A percentile compares a stretch with the other conserved stretches of the same genome.
phyloP scores from a whole-genome alignment of 2,329 filamentous ascomycete species.

The Colletotrichum theobromicola region DNA sequence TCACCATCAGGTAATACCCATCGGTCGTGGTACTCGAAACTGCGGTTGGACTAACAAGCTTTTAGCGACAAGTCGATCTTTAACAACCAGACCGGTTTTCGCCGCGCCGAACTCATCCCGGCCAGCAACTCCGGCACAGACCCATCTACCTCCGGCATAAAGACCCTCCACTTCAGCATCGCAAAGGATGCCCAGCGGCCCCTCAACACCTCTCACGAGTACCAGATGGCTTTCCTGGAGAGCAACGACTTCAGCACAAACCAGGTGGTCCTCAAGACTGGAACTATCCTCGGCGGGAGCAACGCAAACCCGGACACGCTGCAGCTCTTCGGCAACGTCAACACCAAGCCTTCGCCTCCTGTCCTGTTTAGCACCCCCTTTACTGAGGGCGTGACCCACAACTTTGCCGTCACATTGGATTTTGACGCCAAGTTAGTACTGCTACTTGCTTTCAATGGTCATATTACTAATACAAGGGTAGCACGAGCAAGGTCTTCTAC shows the following conservation, averaged over 20 bases:
- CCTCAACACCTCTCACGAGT: slow-evolving; percentile 66
- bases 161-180: slow-evolving; percentile 67
- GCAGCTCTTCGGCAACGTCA: slow-evolving; percentile 53
- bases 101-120: slow-evolving; percentile 62
- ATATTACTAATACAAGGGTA: slow-evolving; percentile 27
- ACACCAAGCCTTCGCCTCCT: slow-evolving; percentile 37
- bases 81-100: slow-evolving; percentile 62
- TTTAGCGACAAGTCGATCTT: slow-evolving; percentile 63
- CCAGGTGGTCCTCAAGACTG: slow-evolving; percentile 61
- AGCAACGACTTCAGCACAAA: slow-evolving; percentile 51
- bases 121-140: slow-evolving; percentile 56
- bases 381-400: slow-evolving; percentile 58
- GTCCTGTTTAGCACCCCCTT: slow-evolving; percentile 58
- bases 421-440: slow-evolving; percentile 57
- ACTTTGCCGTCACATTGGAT: slow-evolving; percentile 65
- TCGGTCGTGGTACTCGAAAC: no score
- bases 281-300: slow-evolving; percentile 50
- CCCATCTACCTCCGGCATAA: slow-evolving; percentile 55
- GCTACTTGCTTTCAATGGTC: not conserved
- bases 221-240: slow-evolving; percentile 59
- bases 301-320: slow-evolving; percentile 42
- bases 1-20: slow-evolving; percentile 46
- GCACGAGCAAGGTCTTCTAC: slow-evolving; percentile 62
- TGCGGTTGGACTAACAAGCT: not conserved
- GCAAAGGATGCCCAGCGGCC: slow-evolving; percentile 55